Evolutionary conservation across 1,139 yeast species (phyloP), one percentile per base, ranked within the genome.

Genomic region (Geotrichum candidum): DNA sequence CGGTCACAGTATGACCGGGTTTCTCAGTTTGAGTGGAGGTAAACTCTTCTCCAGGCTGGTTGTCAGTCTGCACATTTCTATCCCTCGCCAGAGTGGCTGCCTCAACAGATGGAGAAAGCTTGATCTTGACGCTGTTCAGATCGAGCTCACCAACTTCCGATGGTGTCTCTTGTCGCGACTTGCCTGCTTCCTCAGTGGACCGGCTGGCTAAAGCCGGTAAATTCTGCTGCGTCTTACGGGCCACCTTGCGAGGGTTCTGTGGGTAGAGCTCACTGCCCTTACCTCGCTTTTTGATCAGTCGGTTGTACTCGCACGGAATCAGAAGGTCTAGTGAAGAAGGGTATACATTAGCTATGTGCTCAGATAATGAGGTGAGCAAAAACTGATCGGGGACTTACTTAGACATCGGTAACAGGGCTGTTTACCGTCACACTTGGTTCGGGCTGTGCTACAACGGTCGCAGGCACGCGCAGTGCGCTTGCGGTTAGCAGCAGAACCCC

Each of bases 381-480:
- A 7, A 25, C 23, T 48, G 7, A 27, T 33, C 48, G 35, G 31
- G n/a, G 3, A 18, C 71, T 45, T 65, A 67, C 72, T 71, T 1
- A 65, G 50, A 60, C 80, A 77, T 59, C 75, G 77, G 2, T 71
- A 67, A 59, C 80, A 77, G 0, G 80, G 80, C 25, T 68, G 67
- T 46, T 67, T 67, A 0, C 80, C 80, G 60, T 77, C 77, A 65
- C 80, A 77, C 61, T 75, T 76, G 5, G 79, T 76, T 58, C 80
- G 69, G 53, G 74, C 71, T 50, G 70, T 69, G 63, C 77, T 76
- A 67, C 80, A 77, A 27, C 72, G 71, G 65, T 77, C 80, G 63
- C 80, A 77, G 0, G 80, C 80, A 46, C 79, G 61, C 11, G 70
- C 68, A 38, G 70, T 70, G 22, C 74, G 67, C 52, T 70, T 68